Evolutionary conservation across 768 basidiomycete genomes (phyloP).

Genomic region (Holtermanniella nyarrowii): DNA sequence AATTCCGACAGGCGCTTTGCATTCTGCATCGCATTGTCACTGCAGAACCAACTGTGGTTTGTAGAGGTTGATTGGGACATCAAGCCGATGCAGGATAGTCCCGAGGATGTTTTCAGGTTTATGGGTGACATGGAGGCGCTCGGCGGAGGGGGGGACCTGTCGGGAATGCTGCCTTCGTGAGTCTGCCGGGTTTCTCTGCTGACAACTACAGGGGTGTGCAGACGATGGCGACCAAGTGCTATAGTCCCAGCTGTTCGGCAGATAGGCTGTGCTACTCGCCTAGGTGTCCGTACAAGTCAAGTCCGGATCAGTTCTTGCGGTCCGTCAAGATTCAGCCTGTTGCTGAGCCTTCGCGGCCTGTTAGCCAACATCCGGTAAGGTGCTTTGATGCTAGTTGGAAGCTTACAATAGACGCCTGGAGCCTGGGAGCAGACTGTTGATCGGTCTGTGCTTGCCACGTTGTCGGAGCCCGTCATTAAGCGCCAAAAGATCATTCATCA

Average conservation of each 20-base stretch:
- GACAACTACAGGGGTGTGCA: constrained; percentile 62
- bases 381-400: not conserved
- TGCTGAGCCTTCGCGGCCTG: not conserved
- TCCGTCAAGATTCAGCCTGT: not conserved
- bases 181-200: not conserved
- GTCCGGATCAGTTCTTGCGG: constrained; percentile 3
- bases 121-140: constrained; percentile 54
- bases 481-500: constrained; percentile 78
- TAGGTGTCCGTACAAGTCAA: constrained; percentile 47
- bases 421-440: constrained; percentile 79
- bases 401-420: constrained; percentile 25
- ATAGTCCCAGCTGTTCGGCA: constrained; percentile 74
- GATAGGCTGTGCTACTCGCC: constrained; percentile 71
- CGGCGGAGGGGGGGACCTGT: constrained; percentile 18
- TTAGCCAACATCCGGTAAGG: not conserved
- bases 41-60: constrained; percentile 89
- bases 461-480: constrained; percentile 67
- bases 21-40: constrained; percentile 73
- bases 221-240: constrained; percentile 81
- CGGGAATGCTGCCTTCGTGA: constrained; percentile 29
- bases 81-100: constrained; percentile 67
- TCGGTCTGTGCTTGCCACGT: constrained; percentile 54
- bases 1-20: constrained; percentile 73
- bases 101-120: constrained; percentile 91
- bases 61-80: constrained; percentile 95